Evolutionary conservation across 192 early-diverging fungal genomes (phyloP).

Genomic region (Pilobolus umbonatus): DNA sequence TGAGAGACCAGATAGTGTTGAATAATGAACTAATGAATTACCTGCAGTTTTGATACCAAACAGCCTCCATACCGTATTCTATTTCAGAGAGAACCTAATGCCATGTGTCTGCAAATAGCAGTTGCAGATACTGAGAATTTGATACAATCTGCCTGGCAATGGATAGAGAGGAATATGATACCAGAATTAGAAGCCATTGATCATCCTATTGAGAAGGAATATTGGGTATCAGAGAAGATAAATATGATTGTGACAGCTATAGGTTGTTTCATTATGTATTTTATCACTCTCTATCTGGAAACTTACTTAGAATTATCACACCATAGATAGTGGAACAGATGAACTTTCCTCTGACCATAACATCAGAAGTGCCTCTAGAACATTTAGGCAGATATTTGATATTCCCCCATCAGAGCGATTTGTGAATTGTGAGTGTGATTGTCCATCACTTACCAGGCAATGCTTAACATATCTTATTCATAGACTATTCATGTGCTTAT

Average conservation of each 20-base stretch:
- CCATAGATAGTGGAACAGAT: conserved; percentile 62
- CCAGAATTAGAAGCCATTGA: conserved; percentile 69
- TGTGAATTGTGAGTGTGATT: conserved; percentile 70
- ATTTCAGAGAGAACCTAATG: conserved; percentile 54
- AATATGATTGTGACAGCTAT: conserved; percentile 76
- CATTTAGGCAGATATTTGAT: conserved; percentile 86
- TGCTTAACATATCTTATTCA: neutral
- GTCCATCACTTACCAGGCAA: neutral
- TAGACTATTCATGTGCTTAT: conserved; percentile 90
- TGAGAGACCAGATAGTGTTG: neutral
- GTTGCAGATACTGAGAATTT: conserved; percentile 77
- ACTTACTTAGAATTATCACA: neutral
- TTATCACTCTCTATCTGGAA: neutral
- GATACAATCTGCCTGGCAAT: conserved; percentile 87
- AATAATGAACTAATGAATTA: neutral
- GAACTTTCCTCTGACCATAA: conserved; percentile 83
- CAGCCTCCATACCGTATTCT: conserved; percentile 89
- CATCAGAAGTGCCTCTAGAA: conserved; percentile 78
- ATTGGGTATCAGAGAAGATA: conserved; percentile 89
- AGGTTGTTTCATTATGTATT: conserved; percentile 37
- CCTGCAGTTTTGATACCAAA: conserved; percentile 78
- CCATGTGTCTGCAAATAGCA: conserved; percentile 74
- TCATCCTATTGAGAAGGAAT: conserved; percentile 72
- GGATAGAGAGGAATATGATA: conserved; percentile 84
- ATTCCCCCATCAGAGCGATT: conserved; percentile 77